phyloP scores from a whole-genome alignment of 2,329 filamentous ascomycete species.

The Fusarium hainanense region DNA sequence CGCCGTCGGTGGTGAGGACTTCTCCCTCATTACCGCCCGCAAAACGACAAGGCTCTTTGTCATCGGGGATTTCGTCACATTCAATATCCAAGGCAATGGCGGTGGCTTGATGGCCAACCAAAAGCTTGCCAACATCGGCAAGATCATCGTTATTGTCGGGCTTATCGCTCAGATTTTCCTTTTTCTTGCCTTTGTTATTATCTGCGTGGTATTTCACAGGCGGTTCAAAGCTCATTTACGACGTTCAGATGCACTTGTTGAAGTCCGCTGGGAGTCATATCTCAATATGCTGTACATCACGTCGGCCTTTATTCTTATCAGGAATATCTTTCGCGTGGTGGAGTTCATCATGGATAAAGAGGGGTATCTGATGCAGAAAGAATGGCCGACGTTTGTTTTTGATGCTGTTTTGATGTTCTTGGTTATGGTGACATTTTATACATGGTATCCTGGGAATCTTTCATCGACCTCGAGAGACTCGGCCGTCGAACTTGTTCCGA shows the following conservation, averaged over 20 bases:
- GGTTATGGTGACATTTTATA: conserved; percentile 25
- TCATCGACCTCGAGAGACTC: background rate
- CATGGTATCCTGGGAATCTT: conserved; percentile 20
- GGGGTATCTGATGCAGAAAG: conserved; percentile 25
- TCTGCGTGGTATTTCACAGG: conserved; percentile 12
- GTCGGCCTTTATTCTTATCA: conserved; percentile 2
- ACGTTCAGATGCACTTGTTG: accelerated
- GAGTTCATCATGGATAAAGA: conserved; percentile 29
- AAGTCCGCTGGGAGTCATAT: conserved; percentile 12
- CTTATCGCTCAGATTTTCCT: background rate
- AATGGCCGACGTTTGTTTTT: conserved; percentile 31
- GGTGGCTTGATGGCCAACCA: conserved; percentile 15
- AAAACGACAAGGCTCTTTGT: conserved; percentile 32
- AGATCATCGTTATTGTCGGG: conserved; percentile 12
- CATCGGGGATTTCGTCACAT: conserved; percentile 20
- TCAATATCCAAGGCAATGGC: conserved; percentile 21
- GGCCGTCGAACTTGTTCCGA: background rate
- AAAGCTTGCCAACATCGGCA: background rate
- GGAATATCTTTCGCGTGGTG: conserved; percentile 23
- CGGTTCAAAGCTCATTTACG: background rate
- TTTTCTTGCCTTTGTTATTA: conserved; percentile 17
- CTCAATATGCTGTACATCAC: conserved; percentile 26
- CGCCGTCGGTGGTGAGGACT: background rate
- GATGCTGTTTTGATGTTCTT: conserved; percentile 23
- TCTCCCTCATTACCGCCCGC: conserved; percentile 10